A percentile compares a stretch with the other conserved stretches of the same genome.
These are phyloP conservation scores for Penicillium psychrofluorescens DNA, from an alignment of 495 filamentous ascomycete genomes.

Conservation along the genomic window DNA sequence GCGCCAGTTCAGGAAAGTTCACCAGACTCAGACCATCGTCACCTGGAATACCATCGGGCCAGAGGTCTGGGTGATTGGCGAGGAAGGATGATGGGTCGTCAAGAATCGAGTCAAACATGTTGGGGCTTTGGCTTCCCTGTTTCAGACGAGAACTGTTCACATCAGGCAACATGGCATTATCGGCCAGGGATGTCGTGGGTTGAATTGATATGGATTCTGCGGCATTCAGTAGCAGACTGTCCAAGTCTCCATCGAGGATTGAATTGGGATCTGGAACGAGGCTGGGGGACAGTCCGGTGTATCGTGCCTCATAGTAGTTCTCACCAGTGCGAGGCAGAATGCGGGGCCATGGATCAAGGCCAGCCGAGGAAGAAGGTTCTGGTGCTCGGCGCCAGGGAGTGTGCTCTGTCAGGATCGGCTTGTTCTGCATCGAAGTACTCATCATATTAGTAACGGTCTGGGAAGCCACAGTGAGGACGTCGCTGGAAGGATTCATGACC, in stretches of 20 bases:
- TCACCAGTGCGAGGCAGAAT: constrained; percentile 1
- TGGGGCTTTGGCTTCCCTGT: background rate
- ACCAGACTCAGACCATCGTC: background rate
- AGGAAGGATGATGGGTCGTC: background rate
- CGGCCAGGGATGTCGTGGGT: too few species aligned
- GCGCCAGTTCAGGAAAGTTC: too few species aligned
- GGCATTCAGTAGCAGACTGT: too few species aligned
- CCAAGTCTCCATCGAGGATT: background rate
- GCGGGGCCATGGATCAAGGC: constrained; percentile 1
- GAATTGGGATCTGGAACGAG: background rate
- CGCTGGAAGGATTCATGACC: constrained; percentile 18
- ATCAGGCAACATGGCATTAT: background rate
- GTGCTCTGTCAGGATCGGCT: background rate
- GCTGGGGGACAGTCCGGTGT: background rate
- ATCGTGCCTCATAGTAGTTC: background rate
- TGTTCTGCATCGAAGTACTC: background rate
- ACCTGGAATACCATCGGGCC: background rate
- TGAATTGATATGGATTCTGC: too few species aligned
- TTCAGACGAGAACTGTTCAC: background rate
- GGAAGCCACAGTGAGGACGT: constrained; percentile 6
- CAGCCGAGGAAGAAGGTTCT: background rate
- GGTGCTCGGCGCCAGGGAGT: background rate
- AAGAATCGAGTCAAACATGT: background rate
- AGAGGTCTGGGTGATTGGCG: background rate
- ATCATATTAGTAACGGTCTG: background rate